phyloP scores from a whole-genome alignment of 148 eudicot species.

The Arctostaphylos glauca region DNA sequence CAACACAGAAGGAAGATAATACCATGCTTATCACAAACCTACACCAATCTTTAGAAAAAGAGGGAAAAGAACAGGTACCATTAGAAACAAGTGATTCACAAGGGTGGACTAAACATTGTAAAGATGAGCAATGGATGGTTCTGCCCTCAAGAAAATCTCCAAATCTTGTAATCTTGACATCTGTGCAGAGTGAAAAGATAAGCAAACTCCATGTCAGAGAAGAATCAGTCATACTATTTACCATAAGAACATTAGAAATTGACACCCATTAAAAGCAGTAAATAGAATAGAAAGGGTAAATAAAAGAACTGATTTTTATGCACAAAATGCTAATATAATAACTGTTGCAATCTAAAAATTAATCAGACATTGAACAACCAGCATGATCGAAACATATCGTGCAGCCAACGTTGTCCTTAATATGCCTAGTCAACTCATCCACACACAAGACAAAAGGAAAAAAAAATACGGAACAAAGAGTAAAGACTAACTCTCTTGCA shows the following conservation, averaged over 20 bases:
- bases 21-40: not conserved
- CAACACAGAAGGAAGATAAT: not conserved
- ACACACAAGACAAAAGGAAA: no score
- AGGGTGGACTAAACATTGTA: slow-evolving; percentile 51
- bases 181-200: slow-evolving; percentile 29
- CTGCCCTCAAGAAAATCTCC: slow-evolving; percentile 62
- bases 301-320: not conserved
- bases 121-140: slow-evolving; percentile 56
- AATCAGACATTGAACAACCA: not conserved
- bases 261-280: no score
- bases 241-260: not conserved
- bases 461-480: no score
- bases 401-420: not conserved
- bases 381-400: not conserved
- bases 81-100: slow-evolving; percentile 35
- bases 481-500: no score
- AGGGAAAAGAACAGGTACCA: slow-evolving; percentile 38
- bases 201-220: not conserved
- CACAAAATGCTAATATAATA: not conserved
- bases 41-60: not conserved
- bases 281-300: not conserved
- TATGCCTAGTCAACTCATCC: no score
- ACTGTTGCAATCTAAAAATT: not conserved
- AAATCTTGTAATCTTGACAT: slow-evolving; percentile 59
- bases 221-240: not conserved